Evolutionary conservation across 371 early-diverging fungal genomes (phyloP).

Genomic region (Umbelopsis sp.): DNA sequence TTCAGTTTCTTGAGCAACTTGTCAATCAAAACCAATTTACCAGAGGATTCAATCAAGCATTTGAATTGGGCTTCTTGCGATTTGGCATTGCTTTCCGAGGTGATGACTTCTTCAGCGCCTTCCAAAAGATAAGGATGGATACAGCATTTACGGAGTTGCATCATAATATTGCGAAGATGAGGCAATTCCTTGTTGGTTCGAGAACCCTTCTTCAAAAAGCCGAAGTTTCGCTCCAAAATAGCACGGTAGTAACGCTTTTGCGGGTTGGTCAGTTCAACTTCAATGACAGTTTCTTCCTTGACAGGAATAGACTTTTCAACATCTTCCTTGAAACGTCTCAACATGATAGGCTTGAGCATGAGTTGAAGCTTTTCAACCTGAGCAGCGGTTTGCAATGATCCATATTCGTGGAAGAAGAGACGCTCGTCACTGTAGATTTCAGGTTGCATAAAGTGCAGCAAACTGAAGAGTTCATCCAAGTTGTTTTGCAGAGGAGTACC

Average conservation of each 20-base stretch:
- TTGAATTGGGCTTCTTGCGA: conserved; percentile 72
- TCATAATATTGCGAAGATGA: conserved; percentile 67
- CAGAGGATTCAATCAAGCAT: conserved; percentile 83
- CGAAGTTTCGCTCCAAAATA: conserved; percentile 90
- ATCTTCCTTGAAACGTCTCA: conserved; percentile 83
- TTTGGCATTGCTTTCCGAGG: conserved; percentile 59
- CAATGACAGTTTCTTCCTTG: conserved; percentile 92
- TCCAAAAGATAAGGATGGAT: conserved; percentile 84
- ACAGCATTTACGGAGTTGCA: conserved; percentile 88
- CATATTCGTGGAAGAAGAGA: conserved; percentile 78
- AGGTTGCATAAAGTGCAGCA: conserved; percentile 93
- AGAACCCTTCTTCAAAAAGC: conserved; percentile 70
- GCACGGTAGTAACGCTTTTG: conserved; percentile 91
- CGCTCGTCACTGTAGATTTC: conserved; percentile 68
- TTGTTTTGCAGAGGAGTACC: conserved; percentile 93
- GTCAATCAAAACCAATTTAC: conserved; percentile 89
- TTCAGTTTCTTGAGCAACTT: conserved; percentile 83
- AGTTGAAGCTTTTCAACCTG: conserved; percentile 79
- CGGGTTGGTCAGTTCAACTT: conserved; percentile 80
- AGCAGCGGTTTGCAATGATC: conserved; percentile 71
- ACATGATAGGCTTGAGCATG: conserved; percentile 75
- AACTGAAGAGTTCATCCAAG: conserved; percentile 88
- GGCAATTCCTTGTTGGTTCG: conserved; percentile 66
- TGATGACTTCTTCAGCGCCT: conserved; percentile 88
- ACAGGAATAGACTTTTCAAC: conserved; percentile 85